A percentile compares a stretch with the other conserved stretches of the same genome.
phyloP scores from a whole-genome alignment of 1,139 yeast species.

The Blastobotrys persicus region DNA sequence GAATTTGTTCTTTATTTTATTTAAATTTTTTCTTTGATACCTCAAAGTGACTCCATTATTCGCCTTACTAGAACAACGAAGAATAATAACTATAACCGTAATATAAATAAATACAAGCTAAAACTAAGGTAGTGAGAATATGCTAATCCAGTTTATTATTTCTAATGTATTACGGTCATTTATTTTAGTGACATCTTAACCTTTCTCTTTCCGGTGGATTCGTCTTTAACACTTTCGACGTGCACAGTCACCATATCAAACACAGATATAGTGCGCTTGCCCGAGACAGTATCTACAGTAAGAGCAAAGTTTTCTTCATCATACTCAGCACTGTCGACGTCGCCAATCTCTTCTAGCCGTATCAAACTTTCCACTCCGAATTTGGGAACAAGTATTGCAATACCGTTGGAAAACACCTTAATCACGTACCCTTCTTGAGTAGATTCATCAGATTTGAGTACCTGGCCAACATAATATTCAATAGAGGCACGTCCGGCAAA shows the following conservation, averaged over 20 bases:
- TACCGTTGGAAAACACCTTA: conserved; percentile 90
- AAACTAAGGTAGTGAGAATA: too few relatives aligned
- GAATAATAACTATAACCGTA: too few relatives aligned
- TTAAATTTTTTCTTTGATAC: neutral
- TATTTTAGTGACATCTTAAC: conserved; percentile 57
- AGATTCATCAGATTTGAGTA: conserved; percentile 71
- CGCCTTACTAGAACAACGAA: too few relatives aligned
- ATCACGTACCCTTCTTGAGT: conserved; percentile 88
- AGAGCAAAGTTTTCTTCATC: conserved; percentile 78
- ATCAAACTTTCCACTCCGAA: conserved; percentile 96
- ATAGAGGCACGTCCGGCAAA: conserved; percentile 98
- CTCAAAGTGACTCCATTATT: too few relatives aligned
- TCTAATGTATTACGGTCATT: conserved; percentile 5
- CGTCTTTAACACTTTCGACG: conserved; percentile 79
- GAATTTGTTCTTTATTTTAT: neutral
- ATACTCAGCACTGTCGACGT: conserved; percentile 64
- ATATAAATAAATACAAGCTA: too few relatives aligned
- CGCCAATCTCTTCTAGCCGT: conserved; percentile 68
- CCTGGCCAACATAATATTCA: conserved; percentile 97
- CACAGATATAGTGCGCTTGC: conserved; percentile 54
- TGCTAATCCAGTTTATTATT: too few relatives aligned
- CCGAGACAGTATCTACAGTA: conserved; percentile 50
- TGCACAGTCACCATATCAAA: conserved; percentile 84
- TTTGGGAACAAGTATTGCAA: conserved; percentile 93
- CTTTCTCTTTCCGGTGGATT: conserved; percentile 86